Evolutionary conservation across 805 yeast species (phyloP).

Genomic region (Candida germanica): DNA sequence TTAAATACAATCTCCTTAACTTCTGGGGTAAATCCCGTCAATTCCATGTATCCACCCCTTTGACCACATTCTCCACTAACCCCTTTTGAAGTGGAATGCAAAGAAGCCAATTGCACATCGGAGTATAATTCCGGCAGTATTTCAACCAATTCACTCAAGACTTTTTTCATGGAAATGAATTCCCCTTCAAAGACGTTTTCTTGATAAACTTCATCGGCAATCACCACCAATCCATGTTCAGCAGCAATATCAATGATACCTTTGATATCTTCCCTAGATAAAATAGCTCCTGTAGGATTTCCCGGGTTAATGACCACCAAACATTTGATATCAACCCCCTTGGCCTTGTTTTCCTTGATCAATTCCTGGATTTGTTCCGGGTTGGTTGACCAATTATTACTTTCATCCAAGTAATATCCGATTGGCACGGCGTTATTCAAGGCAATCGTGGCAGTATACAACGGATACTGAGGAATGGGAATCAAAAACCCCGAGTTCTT

Average conservation of each 20-base stretch:
- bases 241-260: constrained; percentile 79
- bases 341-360: constrained; percentile 44
- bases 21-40: constrained; percentile 72
- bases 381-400: constrained; percentile 79
- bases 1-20: constrained; percentile 72
- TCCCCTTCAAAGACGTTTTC: constrained; percentile 82
- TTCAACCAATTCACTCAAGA: constrained; percentile 60
- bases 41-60: constrained; percentile 98
- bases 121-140: constrained; percentile 53
- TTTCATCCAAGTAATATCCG: constrained; percentile 84
- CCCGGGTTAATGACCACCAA: constrained; percentile 97
- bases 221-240: constrained; percentile 74
- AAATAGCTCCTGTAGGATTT: constrained; percentile 93
- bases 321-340: constrained; percentile 66
- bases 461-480: constrained; percentile 97
- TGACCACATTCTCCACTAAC: constrained; percentile 99
- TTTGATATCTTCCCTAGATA: constrained; percentile 61
- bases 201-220: constrained; percentile 98
- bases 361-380: constrained; percentile 58
- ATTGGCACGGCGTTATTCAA: constrained; percentile 78
- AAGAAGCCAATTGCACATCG: constrained; percentile 82
- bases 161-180: constrained; percentile 81
- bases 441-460: constrained; percentile 92
- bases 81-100: constrained; percentile 98
- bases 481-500: constrained; percentile 74